Conservation (phyloP, 257 asterid genomes). For the Solanum corneliomulleri region DNA sequence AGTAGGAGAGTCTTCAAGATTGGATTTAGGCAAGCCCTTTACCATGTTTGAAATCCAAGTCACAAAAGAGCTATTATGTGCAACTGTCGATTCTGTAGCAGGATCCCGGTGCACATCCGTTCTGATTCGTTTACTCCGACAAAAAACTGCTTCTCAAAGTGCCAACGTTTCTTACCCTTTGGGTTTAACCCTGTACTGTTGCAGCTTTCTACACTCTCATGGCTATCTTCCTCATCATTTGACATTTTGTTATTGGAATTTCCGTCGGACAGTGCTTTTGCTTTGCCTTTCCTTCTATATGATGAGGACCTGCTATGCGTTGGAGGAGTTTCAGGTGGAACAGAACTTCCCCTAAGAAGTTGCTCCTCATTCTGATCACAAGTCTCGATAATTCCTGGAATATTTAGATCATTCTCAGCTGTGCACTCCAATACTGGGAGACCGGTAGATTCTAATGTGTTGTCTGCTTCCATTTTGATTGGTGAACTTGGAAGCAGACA, state of each 20-base stretch:
- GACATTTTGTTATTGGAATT: slow-evolving; percentile 9
- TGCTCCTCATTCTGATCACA: slow-evolving; percentile 1
- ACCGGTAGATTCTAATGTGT: background rate
- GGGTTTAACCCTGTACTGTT: slow-evolving; percentile 32
- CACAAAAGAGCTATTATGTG: slow-evolving; percentile 46
- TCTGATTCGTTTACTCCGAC: slow-evolving; percentile 40
- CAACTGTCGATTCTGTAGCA: slow-evolving; percentile 13
- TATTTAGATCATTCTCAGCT: slow-evolving; percentile 30
- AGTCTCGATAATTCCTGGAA: slow-evolving; percentile 4
- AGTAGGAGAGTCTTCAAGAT: slow-evolving; percentile 14
- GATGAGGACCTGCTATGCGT: slow-evolving; percentile 7
- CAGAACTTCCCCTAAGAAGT: slow-evolving; percentile 7
- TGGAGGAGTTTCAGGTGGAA: slow-evolving; percentile 19
- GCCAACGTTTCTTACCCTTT: slow-evolving; percentile 21
- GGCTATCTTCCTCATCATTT: slow-evolving; percentile 16
- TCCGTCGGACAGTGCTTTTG: slow-evolving; percentile 31
- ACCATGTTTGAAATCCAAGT: slow-evolving; percentile 74
- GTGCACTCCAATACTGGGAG: slow-evolving; percentile 17
- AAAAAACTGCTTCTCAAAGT: slow-evolving; percentile 6
- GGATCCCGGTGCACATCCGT: slow-evolving; percentile 9
- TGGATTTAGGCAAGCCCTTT: slow-evolving; percentile 37
- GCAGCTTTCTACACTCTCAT: slow-evolving; percentile 62
- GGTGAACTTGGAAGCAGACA: slow-evolving; percentile 6
- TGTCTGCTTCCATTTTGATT: slow-evolving; percentile 5
- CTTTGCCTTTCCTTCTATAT: slow-evolving; percentile 34